Conservation (phyloP, 495 filamentous ascomycete species). For the Venustampulla echinocandica region DNA sequence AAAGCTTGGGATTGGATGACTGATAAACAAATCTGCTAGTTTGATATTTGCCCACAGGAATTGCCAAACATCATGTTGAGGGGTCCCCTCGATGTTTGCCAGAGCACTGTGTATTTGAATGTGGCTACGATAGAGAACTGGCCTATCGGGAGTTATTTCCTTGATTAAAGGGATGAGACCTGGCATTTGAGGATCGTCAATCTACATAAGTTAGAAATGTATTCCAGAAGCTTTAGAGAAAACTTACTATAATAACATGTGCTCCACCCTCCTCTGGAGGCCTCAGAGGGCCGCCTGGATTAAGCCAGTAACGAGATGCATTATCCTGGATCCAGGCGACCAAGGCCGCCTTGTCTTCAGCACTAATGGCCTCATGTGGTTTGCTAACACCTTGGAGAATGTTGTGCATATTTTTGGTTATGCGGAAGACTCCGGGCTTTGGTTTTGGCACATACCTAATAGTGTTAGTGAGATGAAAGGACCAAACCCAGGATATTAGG, state of each 20-base stretch:
- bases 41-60: constrained; percentile 69
- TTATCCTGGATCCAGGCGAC: constrained; percentile 72
- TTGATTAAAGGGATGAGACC: constrained; percentile 72
- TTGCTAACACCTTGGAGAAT: constrained; percentile 77
- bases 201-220: constrained; percentile 27
- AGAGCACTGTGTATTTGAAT: constrained; percentile 80
- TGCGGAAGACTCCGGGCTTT: constrained; percentile 72
- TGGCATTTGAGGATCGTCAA: constrained; percentile 88
- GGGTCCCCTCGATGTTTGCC: constrained; percentile 47
- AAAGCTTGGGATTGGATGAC: constrained; percentile 71
- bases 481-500: neutral
- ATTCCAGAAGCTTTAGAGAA: neutral
- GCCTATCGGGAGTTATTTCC: constrained; percentile 57
- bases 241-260: constrained; percentile 61
- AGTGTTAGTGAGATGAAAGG: constrained; percentile 3
- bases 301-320: constrained; percentile 69
- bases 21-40: constrained; percentile 70
- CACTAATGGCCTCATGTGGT: constrained; percentile 50
- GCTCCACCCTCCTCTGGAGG: constrained; percentile 63
- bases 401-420: constrained; percentile 89
- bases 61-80: constrained; percentile 68
- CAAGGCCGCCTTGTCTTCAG: constrained; percentile 51
- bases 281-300: constrained; percentile 57
- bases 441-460: constrained; percentile 71
- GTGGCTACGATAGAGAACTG: constrained; percentile 74